Conservation (phyloP, 176 grass and related monocot genomes). For the Juncus inflexus region DNA sequence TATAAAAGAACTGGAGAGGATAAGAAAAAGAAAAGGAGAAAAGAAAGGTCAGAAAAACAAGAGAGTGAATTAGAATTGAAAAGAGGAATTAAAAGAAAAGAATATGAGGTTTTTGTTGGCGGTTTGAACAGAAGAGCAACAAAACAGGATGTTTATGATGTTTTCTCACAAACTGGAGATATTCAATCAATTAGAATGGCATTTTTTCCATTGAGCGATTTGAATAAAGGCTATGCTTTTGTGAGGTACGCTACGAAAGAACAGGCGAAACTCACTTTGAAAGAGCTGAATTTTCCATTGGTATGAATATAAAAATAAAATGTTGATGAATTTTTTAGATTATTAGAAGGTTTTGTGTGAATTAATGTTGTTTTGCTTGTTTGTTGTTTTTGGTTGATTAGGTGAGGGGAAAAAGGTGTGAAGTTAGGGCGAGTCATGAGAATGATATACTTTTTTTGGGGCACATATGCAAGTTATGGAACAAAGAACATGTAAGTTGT, state of each 20-base stretch:
- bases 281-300: slow-evolving; percentile 62
- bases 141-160: slow-evolving; percentile 74
- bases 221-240: slow-evolving; percentile 98
- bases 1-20: slow-evolving; percentile 26
- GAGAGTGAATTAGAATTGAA: slow-evolving; percentile 65
- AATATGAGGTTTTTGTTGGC: slow-evolving; percentile 97
- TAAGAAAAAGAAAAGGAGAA: not conserved
- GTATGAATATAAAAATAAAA: slow-evolving; percentile 37
- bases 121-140: slow-evolving; percentile 82
- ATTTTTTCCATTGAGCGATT: slow-evolving; percentile 79
- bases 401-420: slow-evolving; percentile 83
- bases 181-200: slow-evolving; percentile 78
- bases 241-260: slow-evolving; percentile 83
- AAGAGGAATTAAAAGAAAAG: slow-evolving; percentile 66
- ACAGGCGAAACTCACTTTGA: slow-evolving; percentile 68
- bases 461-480: slow-evolving; percentile 98
- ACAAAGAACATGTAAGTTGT: slow-evolving; percentile 67
- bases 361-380: no score
- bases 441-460: slow-evolving; percentile 93
- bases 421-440: slow-evolving; percentile 86
- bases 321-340: not conserved
- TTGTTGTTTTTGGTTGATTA: slow-evolving; percentile 18
- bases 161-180: slow-evolving; percentile 79
- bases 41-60: slow-evolving; percentile 41
- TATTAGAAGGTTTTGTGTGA: no score